Evolutionary conservation across 768 basidiomycete species (phyloP), one percentile per base, ranked within the genome.

Genomic region (Tricholomella constricta): DNA sequence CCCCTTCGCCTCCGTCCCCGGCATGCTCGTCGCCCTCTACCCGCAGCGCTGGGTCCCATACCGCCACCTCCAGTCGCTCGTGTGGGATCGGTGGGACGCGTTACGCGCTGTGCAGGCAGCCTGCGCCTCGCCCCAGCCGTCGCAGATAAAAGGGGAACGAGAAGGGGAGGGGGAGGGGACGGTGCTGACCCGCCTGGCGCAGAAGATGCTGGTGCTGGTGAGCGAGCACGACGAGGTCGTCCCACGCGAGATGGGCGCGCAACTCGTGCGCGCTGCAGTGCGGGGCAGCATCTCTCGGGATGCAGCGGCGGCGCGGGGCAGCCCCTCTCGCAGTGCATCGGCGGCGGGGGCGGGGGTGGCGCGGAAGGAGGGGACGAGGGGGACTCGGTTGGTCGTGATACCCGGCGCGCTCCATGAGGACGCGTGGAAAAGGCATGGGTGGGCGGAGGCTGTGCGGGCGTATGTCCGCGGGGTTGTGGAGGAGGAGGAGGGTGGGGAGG

Each of bases 161-260:
- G 19, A 14, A 20, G 15, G 12, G 20, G 4, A 0, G 19, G 12
- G 5, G 11, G 4, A 3, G 23, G 34, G n/a, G 31, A 37, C 61
- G 10, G 48, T 58, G 2, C 53, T 69, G 6, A 26, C 29, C 4
- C 51, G 59, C 9, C 56, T 70, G 10, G 42, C 56, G 11, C 34
- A 48, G 6, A 58, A 64, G 27, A 66, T 70, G 57, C 60, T 79
- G 23, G 61, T 74, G 38, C 43, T 78, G 5, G 54, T 73, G 9
- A 79, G 76, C 54, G 75, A 73, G 54, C 58, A 70, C 27, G 80
- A 82, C 52, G 77, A 79, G 64, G 61, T 81, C 22, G 78, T 81
- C 1, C 78, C 76, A 6, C 62, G 61, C 0, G 49, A 51, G 42
- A 78, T 79, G 73, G 71, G 72, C 1, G 40, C 40, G n/a, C 54